phyloP scores from a whole-genome alignment of 352 stramenopile genomes.

The Globisporangium acanthophoron region DNA sequence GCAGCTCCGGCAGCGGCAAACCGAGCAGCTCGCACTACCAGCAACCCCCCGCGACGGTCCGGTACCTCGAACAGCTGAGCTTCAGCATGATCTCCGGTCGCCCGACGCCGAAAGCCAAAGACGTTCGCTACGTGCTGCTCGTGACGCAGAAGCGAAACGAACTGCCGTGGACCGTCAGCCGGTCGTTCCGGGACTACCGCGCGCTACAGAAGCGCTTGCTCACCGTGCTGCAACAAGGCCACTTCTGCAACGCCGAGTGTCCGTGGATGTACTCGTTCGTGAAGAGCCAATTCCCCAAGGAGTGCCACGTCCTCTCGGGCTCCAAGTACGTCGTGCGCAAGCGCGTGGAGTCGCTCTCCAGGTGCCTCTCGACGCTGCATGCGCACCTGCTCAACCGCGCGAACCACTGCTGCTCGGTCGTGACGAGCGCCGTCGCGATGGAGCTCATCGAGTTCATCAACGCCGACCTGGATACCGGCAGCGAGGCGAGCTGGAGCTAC shows the following conservation, averaged over 20 bases:
- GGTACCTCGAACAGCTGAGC: too few relatives aligned
- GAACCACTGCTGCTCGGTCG: conserved; percentile 13
- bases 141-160: too few relatives aligned
- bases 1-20: too few relatives aligned
- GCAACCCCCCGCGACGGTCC: too few relatives aligned
- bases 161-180: too few relatives aligned
- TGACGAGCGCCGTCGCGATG: conserved; percentile 8
- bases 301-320: conserved; percentile 4
- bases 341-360: conserved; percentile 8
- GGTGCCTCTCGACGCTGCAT: conserved; percentile 12
- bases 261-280: conserved; percentile 18
- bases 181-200: neutral
- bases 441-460: conserved; percentile 7
- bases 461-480: conserved; percentile 1
- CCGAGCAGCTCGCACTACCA: too few relatives aligned
- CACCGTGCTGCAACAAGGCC: conserved; percentile 6
- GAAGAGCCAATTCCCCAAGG: conserved; percentile 15
- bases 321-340: conserved; percentile 5
- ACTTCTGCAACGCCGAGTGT: conserved; percentile 10
- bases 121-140: too few relatives aligned
- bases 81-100: too few relatives aligned
- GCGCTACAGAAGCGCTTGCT: conserved; percentile 2
- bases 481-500: neutral
- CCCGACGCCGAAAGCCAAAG: too few relatives aligned
- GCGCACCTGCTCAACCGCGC: conserved; percentile 10